phyloP scores from a whole-genome alignment of 352 stramenopile species.

The Albugo candida region DNA sequence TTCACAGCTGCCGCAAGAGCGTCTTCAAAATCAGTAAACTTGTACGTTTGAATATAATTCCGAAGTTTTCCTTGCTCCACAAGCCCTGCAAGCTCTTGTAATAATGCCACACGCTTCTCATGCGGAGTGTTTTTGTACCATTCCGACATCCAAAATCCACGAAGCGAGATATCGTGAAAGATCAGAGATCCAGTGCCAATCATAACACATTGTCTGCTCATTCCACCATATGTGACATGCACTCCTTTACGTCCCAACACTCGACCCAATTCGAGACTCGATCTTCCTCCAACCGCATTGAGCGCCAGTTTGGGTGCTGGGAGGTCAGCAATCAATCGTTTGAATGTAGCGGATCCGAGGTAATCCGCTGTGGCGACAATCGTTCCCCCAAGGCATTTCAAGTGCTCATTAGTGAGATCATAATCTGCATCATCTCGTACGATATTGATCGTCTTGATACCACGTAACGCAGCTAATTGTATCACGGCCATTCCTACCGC shows the following conservation, averaged over 20 bases:
- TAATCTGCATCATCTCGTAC: conserved; percentile 70
- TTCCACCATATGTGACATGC: conserved; percentile 64
- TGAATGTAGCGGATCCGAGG: conserved; percentile 57
- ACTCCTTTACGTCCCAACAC: conserved; percentile 50
- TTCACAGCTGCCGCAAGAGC: conserved; percentile 44
- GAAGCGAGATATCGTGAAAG: conserved; percentile 78
- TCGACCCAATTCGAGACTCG: conserved; percentile 44
- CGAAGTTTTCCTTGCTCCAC: conserved; percentile 54
- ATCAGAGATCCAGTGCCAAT: conserved; percentile 55
- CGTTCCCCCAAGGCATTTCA: conserved; percentile 60
- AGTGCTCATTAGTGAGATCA: conserved; percentile 44
- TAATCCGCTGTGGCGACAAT: conserved; percentile 62
- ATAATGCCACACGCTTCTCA: conserved; percentile 43
- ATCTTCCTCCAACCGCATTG: conserved; percentile 62
- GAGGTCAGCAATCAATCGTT: conserved; percentile 65
- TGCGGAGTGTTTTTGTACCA: conserved; percentile 47
- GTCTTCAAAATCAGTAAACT: conserved; percentile 68
- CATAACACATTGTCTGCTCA: conserved; percentile 48
- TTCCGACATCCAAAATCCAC: conserved; percentile 74
- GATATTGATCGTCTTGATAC: conserved; percentile 83
- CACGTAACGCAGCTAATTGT: conserved; percentile 68
- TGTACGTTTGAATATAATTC: conserved; percentile 76
- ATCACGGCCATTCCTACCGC: conserved; percentile 75
- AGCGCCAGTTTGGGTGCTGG: conserved; percentile 68
- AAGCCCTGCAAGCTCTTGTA: conserved; percentile 40